Percentiles rank a stretch among this genome's conserved stretches.
Conservation (phyloP, 805 yeast genomes). For the Kuraishia hungarica region DNA sequence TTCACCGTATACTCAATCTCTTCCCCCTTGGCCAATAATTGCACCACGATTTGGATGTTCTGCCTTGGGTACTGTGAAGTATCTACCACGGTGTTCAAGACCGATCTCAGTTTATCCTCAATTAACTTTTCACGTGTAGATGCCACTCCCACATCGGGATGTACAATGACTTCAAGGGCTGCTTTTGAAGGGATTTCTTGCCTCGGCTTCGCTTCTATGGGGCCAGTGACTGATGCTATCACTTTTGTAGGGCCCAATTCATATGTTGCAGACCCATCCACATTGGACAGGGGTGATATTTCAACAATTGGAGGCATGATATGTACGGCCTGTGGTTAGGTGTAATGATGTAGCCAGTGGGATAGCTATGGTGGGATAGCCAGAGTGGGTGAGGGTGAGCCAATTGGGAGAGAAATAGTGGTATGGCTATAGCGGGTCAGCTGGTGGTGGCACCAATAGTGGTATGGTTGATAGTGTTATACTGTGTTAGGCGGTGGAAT, state of each 20-base stretch:
- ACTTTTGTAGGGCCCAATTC: constrained; percentile 44
- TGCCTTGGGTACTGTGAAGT: constrained; percentile 72
- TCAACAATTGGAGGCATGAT: background rate
- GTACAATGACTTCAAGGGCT: constrained; percentile 66
- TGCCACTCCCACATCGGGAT: constrained; percentile 74
- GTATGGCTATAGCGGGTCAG: too few relatives aligned
- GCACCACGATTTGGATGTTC: constrained; percentile 60
- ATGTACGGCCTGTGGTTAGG: too few relatives aligned
- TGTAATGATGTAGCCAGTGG: too few relatives aligned
- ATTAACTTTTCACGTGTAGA: constrained; percentile 64
- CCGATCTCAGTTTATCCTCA: constrained; percentile 60
- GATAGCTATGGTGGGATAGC: too few relatives aligned
- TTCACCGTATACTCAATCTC: constrained; percentile 25
- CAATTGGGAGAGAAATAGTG: too few relatives aligned
- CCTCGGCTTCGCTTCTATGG: constrained; percentile 73
- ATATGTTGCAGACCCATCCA: constrained; percentile 75
- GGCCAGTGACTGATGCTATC: constrained; percentile 80
- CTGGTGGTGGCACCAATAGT: too few relatives aligned
- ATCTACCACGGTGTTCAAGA: constrained; percentile 52
- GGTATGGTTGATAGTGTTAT: too few relatives aligned
- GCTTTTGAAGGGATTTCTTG: constrained; percentile 80
- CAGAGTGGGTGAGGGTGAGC: too few relatives aligned
- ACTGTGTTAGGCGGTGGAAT: too few relatives aligned
- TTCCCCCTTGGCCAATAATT: constrained; percentile 49
- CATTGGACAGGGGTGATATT: constrained; percentile 21